Base-by-base conservation (phyloP, 2,329 filamentous ascomycete genomes). In the Penicillium verrucosum region DNA sequence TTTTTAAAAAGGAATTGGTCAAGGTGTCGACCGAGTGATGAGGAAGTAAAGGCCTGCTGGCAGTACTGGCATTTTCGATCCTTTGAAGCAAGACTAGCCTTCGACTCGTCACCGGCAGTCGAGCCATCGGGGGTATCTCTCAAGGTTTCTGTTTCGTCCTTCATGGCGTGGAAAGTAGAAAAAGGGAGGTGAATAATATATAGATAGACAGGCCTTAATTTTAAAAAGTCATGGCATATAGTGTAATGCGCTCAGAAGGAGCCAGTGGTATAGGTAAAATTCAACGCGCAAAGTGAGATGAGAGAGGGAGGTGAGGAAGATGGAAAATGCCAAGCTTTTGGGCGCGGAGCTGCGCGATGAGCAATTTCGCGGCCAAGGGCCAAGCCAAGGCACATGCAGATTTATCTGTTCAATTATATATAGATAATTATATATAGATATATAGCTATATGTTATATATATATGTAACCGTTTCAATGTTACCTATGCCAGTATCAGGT, bases 1-100 rank as follows among this genome's bases (percentile, higher is more conserved):
- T 92, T 95, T 57, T 92, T 88, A 70, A 92, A 92, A 68, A 97
- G 92, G 74, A 95, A 97, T 38, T 96, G 84, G 73, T 97, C 93
- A 64, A 97, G 86, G 75, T 97, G 93, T 44, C 93, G 88, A 48
- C 93, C 93, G 51, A 97, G 85, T 2, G 91, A 96, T 16, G 92
- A 96, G 1, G 92, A 97, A 16, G 93, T 97, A 71, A 97, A 97
- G 7, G 88, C 82, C 73, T 96, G 91, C 45, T 86, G 82, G 74
- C 93, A 97, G 77, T 90, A 97, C 36, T 88, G 89, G 73, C 93
- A 97, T 62, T 81, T 87, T 70, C 90, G 91, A 78, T 97, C 92
- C 75, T 97, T 97, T 57, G 82, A 75, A 16, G 88, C 82, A 51
- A 77, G 73, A 54, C 74, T 72, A 63, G 75, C 75, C 41, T 66